These are phyloP conservation scores for Apiotrichum sp. DNA, from an alignment of 1,284 basidiomycete species.

Conservation along the genomic window DNA sequence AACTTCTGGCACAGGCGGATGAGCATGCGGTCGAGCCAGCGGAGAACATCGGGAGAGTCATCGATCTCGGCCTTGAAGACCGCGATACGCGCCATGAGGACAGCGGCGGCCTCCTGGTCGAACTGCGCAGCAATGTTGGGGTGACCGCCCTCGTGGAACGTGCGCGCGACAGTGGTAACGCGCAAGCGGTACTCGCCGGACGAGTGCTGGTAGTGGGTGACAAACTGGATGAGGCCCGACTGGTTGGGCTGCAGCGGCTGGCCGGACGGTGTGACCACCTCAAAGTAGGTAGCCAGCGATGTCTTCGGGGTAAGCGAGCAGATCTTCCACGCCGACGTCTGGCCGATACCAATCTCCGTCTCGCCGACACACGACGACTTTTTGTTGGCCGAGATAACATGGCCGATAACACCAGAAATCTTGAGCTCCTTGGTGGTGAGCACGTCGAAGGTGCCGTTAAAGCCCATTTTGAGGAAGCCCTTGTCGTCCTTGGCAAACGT, in stretches of 20 bases:
- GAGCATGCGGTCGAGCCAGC: slow-evolving; percentile 98
- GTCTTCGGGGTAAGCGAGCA: slow-evolving; percentile 85
- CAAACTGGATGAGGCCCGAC: slow-evolving; percentile 94
- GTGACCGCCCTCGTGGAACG: slow-evolving; percentile 94
- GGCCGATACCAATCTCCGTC: slow-evolving; percentile 98
- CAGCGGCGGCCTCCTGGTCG: slow-evolving; percentile 97
- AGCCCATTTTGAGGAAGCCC: slow-evolving; percentile 91
- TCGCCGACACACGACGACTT: slow-evolving; percentile 96
- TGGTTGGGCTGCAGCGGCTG: slow-evolving; percentile 87
- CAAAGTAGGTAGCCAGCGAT: slow-evolving; percentile 91
- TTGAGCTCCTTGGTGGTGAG: slow-evolving; percentile 98
- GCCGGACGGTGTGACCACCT: slow-evolving; percentile 97
- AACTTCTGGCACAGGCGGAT: slow-evolving; percentile 99
- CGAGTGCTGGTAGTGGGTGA: slow-evolving; percentile 97
- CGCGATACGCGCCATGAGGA: slow-evolving; percentile 97
- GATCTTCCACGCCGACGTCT: slow-evolving; percentile 99
- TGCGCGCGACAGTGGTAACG: slow-evolving; percentile 93
- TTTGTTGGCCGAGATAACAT: slow-evolving; percentile 94
- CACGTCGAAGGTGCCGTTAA: slow-evolving; percentile 98
- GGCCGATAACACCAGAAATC: slow-evolving; percentile 95
- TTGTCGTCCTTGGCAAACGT: slow-evolving; percentile 92
- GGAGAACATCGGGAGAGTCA: slow-evolving; percentile 90
- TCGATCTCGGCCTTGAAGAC: slow-evolving; percentile 99
- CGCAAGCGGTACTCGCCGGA: slow-evolving; percentile 90
- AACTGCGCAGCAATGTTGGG: slow-evolving; percentile 89